Conservation (phyloP, 331 rosid species). For the Telfairia occidentalis region DNA sequence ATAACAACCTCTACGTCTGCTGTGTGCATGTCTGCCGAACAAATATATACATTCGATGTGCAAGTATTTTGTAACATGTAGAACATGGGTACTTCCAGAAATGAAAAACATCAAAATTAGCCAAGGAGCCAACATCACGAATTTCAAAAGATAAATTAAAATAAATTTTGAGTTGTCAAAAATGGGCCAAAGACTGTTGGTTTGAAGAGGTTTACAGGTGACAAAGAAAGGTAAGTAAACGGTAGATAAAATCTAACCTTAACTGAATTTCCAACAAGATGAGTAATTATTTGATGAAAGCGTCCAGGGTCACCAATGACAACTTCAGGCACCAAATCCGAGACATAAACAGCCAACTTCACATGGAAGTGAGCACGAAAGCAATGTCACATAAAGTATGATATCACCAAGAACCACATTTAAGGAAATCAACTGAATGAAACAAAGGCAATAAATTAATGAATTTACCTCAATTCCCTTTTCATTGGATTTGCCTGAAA, state of each 20-base stretch:
- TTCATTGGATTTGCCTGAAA: conserved; percentile 53
- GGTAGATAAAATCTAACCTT: conserved; percentile 43
- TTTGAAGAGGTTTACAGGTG: not conserved
- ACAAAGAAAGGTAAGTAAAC: not conserved
- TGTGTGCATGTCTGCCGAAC: not conserved
- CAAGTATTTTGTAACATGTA: not conserved
- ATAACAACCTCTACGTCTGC: not conserved
- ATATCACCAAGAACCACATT: not conserved
- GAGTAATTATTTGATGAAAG: conserved; percentile 75
- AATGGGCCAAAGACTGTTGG: not conserved
- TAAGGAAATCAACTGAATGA: conserved; percentile 6
- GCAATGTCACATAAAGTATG: conserved; percentile 12
- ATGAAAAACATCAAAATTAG: not conserved
- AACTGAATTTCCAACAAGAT: conserved; percentile 78
- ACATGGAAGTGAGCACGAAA: conserved; percentile 25
- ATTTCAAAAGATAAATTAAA: not conserved
- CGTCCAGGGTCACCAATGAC: conserved; percentile 88
- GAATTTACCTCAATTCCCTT: conserved; percentile 69
- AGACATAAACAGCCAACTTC: conserved; percentile 89
- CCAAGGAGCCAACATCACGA: not conserved
- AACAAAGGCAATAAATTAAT: not conserved
- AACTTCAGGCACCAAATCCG: conserved; percentile 63
- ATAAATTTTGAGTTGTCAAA: not conserved
- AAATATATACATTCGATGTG: not conserved
- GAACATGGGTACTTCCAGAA: not conserved